Conservation (phyloP, 2,329 filamentous ascomycete genomes). For the Trichoderma gracile region DNA sequence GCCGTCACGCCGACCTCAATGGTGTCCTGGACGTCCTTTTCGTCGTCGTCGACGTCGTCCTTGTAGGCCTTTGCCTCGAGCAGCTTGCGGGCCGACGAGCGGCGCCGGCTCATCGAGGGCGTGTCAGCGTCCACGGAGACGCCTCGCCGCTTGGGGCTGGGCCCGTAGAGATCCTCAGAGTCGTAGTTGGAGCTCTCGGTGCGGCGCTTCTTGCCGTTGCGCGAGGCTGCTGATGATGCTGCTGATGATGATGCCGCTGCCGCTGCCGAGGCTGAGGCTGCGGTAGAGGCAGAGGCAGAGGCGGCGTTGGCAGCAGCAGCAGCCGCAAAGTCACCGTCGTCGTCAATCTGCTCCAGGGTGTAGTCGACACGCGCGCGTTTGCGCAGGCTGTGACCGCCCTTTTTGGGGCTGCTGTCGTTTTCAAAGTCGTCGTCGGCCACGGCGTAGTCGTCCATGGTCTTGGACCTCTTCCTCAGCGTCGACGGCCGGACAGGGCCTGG, state of each 20-base stretch:
- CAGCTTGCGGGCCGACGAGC: conserved; percentile 45
- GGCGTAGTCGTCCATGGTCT: conserved; percentile 45
- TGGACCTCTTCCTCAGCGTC: conserved; percentile 46
- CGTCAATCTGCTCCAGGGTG: conserved; percentile 54
- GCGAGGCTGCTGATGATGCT: conserved; percentile 28
- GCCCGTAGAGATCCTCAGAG: conserved; percentile 36
- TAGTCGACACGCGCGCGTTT: conserved; percentile 60
- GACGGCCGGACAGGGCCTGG: conserved; percentile 35
- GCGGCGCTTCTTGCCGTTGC: conserved; percentile 42
- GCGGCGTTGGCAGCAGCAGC: background rate
- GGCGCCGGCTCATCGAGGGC: conserved; percentile 42
- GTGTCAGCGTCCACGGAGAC: conserved; percentile 41
- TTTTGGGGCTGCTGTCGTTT: conserved; percentile 51
- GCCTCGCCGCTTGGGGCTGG: conserved; percentile 41
- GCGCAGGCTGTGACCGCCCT: conserved; percentile 60
- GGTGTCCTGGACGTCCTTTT: conserved; percentile 57
- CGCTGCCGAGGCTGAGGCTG: conserved; percentile 29
- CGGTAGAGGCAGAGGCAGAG: conserved; percentile 30
- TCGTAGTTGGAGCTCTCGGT: conserved; percentile 40
- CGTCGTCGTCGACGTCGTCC: conserved; percentile 39
- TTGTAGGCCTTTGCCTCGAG: conserved; percentile 38
- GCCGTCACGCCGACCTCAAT: conserved; percentile 54
- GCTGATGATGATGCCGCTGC: conserved; percentile 29
- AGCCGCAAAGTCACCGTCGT: conserved; percentile 45
- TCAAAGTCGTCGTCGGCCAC: conserved; percentile 47